Evolutionary conservation across 345 rosid species (phyloP), one percentile per base, ranked within the genome.

Genomic region (Eucalyptus albens): DNA sequence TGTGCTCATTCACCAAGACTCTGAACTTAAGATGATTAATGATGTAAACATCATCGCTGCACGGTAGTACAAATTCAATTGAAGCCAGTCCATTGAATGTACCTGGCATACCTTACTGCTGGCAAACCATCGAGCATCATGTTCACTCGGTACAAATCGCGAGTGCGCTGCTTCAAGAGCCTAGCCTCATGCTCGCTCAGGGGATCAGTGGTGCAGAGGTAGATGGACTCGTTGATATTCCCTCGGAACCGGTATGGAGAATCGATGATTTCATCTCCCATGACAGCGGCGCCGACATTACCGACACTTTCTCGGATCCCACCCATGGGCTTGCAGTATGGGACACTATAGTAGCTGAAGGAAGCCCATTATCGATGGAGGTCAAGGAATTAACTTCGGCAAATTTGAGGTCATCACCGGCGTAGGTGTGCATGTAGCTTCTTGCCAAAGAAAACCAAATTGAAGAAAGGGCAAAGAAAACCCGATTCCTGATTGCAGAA

Each of bases 371-470:
- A 69, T 94, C 95, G 17, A 96, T 96, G 33, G 99, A 97, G 33
- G 99, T 97, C 92, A 97, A 91, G 27, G 99, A 96, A 92, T 95
- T 97, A 37, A 97, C 97, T 92, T 97, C 94, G 47, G 96, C 97
- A 22, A 29, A 33, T 86, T 96, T 93, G 9, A 60, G 1, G 13
- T 96, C 96, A 11, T 96, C 94, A 15, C 91, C 87, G 13, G 92
- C 88, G 91, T 95, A 97, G 2, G 97, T 96, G 86, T 90, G 94
- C 97, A 95, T 95, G 89, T 94, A 97, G 92, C 97, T 97, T 88
- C 98, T 96, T 1, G 98, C 97, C 69, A 95, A 89, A 90, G 96
- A 97, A 90, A 97, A 97, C 80, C 98, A 98, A 92, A 92, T 59
- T 91, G 96, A 94, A 88, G 85, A 87, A 50, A 92, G 90, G 26